Evolutionary conservation across 306 rosid species (phyloP).

Genomic region (Fagus crenata): DNA sequence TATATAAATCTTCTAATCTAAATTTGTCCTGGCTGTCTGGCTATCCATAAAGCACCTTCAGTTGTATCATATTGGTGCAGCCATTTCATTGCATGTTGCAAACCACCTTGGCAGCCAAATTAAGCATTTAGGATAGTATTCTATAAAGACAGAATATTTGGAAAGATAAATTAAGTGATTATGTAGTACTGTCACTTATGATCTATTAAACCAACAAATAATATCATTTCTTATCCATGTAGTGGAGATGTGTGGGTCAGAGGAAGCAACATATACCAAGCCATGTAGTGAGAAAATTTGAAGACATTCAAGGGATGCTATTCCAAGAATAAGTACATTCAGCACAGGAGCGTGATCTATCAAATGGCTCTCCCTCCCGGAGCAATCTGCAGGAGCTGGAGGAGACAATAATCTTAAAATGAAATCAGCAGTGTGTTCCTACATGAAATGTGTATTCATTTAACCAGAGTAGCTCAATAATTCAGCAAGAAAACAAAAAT

Average conservation of each 20-base stretch:
- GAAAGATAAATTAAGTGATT: not conserved
- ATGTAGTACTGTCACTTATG: not conserved
- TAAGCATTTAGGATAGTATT: not conserved
- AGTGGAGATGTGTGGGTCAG: not conserved
- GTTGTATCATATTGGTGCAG: not conserved
- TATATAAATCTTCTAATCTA: not conserved
- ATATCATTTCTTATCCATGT: constrained; percentile 1
- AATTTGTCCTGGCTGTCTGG: not conserved
- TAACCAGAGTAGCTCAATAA: constrained; percentile 25
- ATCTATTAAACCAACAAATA: constrained; percentile 11
- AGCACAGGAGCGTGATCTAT: constrained; percentile 77
- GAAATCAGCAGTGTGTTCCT: constrained; percentile 88
- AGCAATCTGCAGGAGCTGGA: constrained; percentile 59
- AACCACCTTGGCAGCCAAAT: not conserved
- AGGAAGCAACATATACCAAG: constrained; percentile 59
- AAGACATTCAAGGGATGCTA: constrained; percentile 81
- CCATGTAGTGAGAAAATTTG: constrained; percentile 92
- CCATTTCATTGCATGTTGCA: not conserved
- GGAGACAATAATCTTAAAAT: constrained; percentile 85
- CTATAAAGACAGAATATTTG: not conserved
- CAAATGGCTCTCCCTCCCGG: constrained; percentile 70
- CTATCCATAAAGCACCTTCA: constrained; percentile 6
- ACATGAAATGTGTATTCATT: constrained; percentile 40
- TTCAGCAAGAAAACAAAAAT: not conserved
- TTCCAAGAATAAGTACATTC: constrained; percentile 78